Percentiles rank a stretch among this genome's conserved stretches.
Evolutionary conservation across 1,139 yeast species (phyloP).

Genomic region (Lipomyces yarrowii): DNA sequence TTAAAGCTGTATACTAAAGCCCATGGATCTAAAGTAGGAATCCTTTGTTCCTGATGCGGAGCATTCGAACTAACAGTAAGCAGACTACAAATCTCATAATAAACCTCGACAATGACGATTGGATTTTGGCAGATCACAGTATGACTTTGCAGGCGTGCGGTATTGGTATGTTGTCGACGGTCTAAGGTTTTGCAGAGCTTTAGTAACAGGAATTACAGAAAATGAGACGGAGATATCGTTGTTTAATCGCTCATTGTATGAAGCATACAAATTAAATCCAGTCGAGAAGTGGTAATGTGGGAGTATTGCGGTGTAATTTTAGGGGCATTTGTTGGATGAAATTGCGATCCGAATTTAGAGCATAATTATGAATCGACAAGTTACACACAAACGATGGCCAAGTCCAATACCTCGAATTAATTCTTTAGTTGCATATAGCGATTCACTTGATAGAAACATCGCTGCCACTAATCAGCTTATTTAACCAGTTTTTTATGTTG

Average conservation of each 20-base stretch:
- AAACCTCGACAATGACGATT: slow-evolving; percentile 77
- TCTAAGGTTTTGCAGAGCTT: background rate
- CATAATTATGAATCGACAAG: background rate
- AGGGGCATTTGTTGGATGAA: background rate
- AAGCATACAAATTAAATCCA: slow-evolving; percentile 73
- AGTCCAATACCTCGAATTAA: too few species aligned
- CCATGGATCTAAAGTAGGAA: slow-evolving; percentile 71
- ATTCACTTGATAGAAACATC: too few species aligned
- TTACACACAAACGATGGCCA: background rate
- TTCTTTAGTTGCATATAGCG: too few species aligned
- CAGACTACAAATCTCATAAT: slow-evolving; percentile 84
- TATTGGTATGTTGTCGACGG: slow-evolving; percentile 45
- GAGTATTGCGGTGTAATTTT: background rate
- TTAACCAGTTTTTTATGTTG: too few species aligned
- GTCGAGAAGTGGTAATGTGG: slow-evolving; percentile 78
- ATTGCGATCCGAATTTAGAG: background rate
- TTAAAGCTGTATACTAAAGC: slow-evolving; percentile 91
- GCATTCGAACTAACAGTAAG: background rate
- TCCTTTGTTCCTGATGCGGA: background rate
- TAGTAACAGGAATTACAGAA: slow-evolving; percentile 37
- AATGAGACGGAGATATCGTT: slow-evolving; percentile 91
- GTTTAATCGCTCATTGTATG: slow-evolving; percentile 68
- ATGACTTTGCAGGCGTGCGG: slow-evolving; percentile 66
- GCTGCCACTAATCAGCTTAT: too few species aligned
- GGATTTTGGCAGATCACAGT: slow-evolving; percentile 57